phyloP scores from a whole-genome alignment of 257 asterid genomes.

The Solanum appendiculatum region DNA sequence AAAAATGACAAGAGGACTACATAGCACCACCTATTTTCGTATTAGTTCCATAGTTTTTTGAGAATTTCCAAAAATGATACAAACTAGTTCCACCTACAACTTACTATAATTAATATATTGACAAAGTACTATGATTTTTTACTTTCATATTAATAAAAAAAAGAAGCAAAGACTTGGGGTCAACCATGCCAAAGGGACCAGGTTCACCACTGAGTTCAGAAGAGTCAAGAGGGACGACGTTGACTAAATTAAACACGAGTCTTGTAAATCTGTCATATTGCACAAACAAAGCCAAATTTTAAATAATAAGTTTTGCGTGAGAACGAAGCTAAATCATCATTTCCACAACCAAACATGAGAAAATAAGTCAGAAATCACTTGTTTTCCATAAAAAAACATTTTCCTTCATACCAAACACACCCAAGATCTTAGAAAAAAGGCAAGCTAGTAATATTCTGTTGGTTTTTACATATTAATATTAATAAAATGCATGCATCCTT shows the following conservation, averaged over 20 bases:
- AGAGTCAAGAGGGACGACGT: background rate
- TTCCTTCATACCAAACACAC: too few relatives aligned
- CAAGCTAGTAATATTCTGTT: background rate
- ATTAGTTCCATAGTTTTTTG: too few relatives aligned
- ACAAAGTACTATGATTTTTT: background rate
- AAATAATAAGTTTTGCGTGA: background rate
- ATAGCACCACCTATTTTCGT: too few relatives aligned
- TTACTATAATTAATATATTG: too few relatives aligned
- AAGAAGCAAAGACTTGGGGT: background rate
- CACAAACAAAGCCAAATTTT: background rate
- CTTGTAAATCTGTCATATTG: background rate
- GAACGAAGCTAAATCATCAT: background rate
- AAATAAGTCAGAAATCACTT: too few relatives aligned
- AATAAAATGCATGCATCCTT: too few relatives aligned
- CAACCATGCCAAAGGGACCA: background rate
- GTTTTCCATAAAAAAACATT: too few relatives aligned
- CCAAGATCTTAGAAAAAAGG: background rate
- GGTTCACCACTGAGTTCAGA: background rate
- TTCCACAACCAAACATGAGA: background rate
- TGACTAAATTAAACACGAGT: background rate
- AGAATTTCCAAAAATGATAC: too few relatives aligned
- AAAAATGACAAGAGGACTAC: too few relatives aligned
- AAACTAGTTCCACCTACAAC: too few relatives aligned
- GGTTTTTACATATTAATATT: too few relatives aligned
- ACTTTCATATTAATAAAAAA: background rate